Evolutionary conservation across 306 rosid species (phyloP).

Genomic region (Lathyrus tuberosus): DNA sequence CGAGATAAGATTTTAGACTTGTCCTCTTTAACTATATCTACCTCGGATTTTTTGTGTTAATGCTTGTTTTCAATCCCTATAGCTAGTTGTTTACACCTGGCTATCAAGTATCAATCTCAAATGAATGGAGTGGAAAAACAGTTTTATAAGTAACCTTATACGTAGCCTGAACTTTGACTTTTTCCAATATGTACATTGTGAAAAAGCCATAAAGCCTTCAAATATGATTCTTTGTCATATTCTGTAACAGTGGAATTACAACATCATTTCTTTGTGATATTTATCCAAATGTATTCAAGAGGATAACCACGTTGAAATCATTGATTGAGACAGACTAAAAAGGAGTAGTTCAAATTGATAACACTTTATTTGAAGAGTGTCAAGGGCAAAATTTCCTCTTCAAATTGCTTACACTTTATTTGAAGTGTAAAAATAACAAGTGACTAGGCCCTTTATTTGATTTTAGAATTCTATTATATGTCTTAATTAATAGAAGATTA

Average conservation of each 20-base stretch:
- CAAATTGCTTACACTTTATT: too few species aligned
- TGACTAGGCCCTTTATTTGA: too few species aligned
- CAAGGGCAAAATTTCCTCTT: neutral
- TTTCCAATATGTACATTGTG: neutral
- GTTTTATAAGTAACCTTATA: neutral
- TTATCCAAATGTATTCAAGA: constrained; percentile 9
- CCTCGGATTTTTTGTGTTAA: too few species aligned
- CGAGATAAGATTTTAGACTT: too few species aligned
- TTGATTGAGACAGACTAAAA: neutral
- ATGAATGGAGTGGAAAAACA: neutral
- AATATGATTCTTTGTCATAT: constrained; percentile 5
- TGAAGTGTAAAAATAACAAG: too few species aligned
- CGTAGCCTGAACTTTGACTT: constrained; percentile 9
- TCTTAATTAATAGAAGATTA: too few species aligned
- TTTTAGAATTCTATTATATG: too few species aligned
- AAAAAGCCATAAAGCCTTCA: neutral
- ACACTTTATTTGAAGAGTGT: neutral
- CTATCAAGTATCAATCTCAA: neutral
- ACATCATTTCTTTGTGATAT: neutral
- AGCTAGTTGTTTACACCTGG: constrained; percentile 4
- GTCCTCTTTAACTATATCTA: too few species aligned
- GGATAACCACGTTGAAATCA: neutral
- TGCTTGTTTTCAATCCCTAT: neutral
- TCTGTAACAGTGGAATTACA: constrained; percentile 3
- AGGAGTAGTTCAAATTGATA: too few species aligned